Base-by-base conservation (phyloP, 164 flowering plant species). In the Macadamia tetraphylla region DNA sequence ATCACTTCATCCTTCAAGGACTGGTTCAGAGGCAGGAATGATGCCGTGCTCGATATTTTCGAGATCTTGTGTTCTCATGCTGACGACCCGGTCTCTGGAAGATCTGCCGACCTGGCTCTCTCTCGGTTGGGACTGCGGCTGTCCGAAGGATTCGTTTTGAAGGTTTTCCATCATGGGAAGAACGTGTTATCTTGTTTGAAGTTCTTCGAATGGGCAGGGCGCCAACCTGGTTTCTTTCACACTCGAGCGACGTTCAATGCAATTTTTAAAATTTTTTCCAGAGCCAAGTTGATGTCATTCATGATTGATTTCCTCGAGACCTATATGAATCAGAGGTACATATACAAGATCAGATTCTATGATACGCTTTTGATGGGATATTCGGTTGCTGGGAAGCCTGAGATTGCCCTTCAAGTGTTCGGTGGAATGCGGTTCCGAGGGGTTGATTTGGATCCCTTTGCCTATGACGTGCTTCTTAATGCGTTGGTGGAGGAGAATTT, bases 131-230 rank as follows among this genome's bases (percentile, higher is more conserved):
- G 71, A 1, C 80, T 90, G 29, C 74, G 66, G 3, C 76, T 92
- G 9, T 11, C 75, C 0, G 90, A 91, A 56, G 6, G 12, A 3
- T 71, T 87, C 7, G 89, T 89, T 0, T 60, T 91, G 42, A 77
- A 77, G 53, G 90, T 86, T 0, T 74, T 87, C 29, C 35, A 67
- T 6, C 73, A 82, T 40, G 80, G 81, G 9, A 49, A 72, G 6
- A 88, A 86, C 13, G 82, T 89, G 5, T 76, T 86, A 13, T 74
- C 86, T 2, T 85, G 92, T 72, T 74, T 93, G 72, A 85, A 78
- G 66, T 91, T 93, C 77, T 94, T 94, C 67, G 97, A 94, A 56
- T 94, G 98, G 98, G 92, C 86, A 1, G 97, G 96, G 2, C 76
- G 88, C 48, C 97, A 91, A 65, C 77, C 48, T 0, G 85, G 87